A percentile compares a stretch with the other conserved stretches of the same genome.
These are phyloP conservation scores for Coccomyxa subellipsoidea DNA, from an alignment of 163 green algal species.

Conservation along the genomic window DNA sequence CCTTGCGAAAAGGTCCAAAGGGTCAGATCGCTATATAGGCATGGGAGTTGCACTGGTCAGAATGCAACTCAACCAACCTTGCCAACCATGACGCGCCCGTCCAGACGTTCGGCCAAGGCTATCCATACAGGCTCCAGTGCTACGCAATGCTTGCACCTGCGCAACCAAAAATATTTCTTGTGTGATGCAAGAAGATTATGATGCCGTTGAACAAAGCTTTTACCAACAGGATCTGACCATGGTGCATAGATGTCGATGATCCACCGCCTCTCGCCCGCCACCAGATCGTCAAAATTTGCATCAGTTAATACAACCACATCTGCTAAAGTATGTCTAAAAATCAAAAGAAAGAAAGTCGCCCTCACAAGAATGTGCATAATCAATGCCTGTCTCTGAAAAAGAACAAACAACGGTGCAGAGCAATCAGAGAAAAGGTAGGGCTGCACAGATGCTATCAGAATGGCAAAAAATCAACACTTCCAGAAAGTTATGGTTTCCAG, in stretches of 20 bases:
- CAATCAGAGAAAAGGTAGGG: too few relatives aligned
- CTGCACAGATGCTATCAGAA: too few relatives aligned
- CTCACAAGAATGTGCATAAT: neutral
- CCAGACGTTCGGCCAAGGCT: neutral
- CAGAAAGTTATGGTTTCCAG: too few relatives aligned
- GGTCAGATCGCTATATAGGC: neutral
- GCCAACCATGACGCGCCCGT: slow-evolving; percentile 4
- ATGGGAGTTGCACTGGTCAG: neutral
- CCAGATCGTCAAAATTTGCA: neutral
- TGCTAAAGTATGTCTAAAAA: neutral
- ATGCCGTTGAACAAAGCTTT: neutral
- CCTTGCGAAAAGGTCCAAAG: neutral
- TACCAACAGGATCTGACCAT: neutral
- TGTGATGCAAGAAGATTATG: neutral
- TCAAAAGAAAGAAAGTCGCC: neutral
- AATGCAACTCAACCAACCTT: neutral
- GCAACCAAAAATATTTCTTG: neutral
- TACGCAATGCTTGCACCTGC: slow-evolving; percentile 8
- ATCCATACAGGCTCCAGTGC: slow-evolving; percentile 9
- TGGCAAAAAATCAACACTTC: too few relatives aligned
- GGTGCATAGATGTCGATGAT: slow-evolving; percentile 3
- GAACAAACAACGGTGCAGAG: too few relatives aligned
- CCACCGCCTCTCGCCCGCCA: neutral
- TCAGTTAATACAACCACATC: neutral
- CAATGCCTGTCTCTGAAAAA: neutral